A percentile compares a stretch with the other conserved stretches of the same genome.
phyloP scores from a whole-genome alignment of 2,329 filamentous ascomycete species.

The Epichloe hybrida region DNA sequence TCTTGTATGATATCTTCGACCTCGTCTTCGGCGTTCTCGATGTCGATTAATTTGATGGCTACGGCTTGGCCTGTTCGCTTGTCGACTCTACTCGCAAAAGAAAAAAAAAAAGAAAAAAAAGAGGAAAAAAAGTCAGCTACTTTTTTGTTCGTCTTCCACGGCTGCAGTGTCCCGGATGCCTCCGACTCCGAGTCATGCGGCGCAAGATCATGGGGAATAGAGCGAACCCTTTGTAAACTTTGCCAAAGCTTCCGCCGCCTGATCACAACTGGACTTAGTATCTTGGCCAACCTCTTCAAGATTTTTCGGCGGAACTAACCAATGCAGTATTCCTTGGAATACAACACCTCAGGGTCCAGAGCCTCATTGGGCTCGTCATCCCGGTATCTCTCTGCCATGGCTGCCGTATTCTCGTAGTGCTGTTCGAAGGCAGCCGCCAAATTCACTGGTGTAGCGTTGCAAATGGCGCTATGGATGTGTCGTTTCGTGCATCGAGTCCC shows the following conservation, averaged over 20 bases:
- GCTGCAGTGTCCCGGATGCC: background rate
- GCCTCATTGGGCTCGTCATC: conserved; percentile 37
- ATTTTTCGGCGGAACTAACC: conserved; percentile 34
- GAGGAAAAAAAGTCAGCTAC: background rate
- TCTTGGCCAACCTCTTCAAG: conserved; percentile 1
- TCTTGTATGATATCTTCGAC: conserved; percentile 99
- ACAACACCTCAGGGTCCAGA: conserved; percentile 75
- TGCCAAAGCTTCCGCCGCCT: conserved; percentile 96
- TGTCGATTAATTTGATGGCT: conserved; percentile 96
- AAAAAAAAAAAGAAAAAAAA: background rate
- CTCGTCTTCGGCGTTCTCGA: conserved; percentile 97
- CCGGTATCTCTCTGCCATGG: conserved; percentile 36
- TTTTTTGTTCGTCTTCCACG: background rate
- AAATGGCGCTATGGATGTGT: background rate
- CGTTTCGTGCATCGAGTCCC: background rate
- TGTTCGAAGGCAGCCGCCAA: background rate
- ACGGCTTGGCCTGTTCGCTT: conserved; percentile 86
- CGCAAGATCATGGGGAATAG: background rate
- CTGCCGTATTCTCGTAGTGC: background rate
- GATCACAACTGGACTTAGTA: conserved; percentile 14
- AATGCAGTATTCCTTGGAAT: conserved; percentile 86
- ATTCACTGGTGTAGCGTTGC: background rate
- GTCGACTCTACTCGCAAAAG: conserved; percentile 53
- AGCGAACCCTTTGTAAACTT: conserved; percentile 87
- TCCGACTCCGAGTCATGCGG: background rate